These are phyloP conservation scores for Didymella sp. DNA, from an alignment of 2,329 filamentous ascomycete genomes.

Conservation along the genomic window DNA sequence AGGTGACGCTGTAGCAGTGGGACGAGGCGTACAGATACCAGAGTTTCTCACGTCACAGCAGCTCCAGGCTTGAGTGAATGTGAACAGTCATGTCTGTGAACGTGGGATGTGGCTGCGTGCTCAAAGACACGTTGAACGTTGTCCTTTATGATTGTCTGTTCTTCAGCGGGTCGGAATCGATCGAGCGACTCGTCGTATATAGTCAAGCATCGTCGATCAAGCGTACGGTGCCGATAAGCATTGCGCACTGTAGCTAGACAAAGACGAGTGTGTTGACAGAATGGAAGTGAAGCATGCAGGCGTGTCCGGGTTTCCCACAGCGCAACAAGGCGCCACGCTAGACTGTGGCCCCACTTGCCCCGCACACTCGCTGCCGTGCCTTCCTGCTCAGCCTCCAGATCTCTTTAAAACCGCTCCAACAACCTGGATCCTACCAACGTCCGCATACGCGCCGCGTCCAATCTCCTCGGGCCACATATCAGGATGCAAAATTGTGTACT, in stretches of 20 bases:
- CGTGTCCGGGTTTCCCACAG: not conserved
- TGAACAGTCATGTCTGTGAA: no score
- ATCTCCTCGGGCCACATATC: slow-evolving; percentile 40
- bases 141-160: no score
- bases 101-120: no score
- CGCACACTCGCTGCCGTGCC: not conserved
- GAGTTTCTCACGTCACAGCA: no score
- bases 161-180: no score
- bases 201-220: not conserved
- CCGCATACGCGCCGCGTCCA: slow-evolving; percentile 30
- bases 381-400: slow-evolving; percentile 1
- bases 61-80: no score
- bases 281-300: not conserved
- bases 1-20: not conserved
- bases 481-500: slow-evolving; percentile 33
- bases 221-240: not conserved
- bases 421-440: slow-evolving; percentile 35
- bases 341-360: not conserved
- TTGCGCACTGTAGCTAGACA: not conserved
- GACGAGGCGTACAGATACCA: not conserved
- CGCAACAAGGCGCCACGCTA: not conserved
- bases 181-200: not conserved
- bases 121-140: no score
- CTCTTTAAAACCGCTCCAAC: slow-evolving; percentile 30
- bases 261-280: not conserved